phyloP scores from a whole-genome alignment of 768 basidiomycete genomes.

The Dioszegia hungarica region DNA sequence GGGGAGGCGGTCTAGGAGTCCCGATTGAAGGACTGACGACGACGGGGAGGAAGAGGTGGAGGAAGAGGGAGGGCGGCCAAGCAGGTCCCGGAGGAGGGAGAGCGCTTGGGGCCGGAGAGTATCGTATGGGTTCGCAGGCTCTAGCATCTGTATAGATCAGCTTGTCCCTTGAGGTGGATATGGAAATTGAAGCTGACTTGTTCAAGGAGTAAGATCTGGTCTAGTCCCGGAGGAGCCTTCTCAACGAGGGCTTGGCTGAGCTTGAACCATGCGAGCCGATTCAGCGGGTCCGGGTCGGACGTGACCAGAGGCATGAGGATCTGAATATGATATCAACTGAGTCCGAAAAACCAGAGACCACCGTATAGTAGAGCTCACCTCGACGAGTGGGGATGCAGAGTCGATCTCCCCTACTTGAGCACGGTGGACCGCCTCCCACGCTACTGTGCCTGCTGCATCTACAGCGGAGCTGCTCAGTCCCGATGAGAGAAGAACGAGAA shows the following conservation, averaged over 20 bases:
- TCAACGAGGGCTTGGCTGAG: slow-evolving; percentile 20
- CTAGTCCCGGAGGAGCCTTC: neutral
- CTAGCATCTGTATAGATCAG: slow-evolving; percentile 21
- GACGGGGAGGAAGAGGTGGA: neutral
- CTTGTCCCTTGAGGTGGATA: neutral
- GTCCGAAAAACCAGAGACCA: too few relatives aligned
- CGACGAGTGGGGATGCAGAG: slow-evolving; percentile 21
- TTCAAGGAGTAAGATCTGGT: slow-evolving; percentile 23
- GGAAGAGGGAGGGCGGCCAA: neutral
- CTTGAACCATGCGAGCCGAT: slow-evolving; percentile 23
- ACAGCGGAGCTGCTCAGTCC: slow-evolving; percentile 6
- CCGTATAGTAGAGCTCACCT: slow-evolving; percentile 20
- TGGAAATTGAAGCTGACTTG: slow-evolving; percentile 15
- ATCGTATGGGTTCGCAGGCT: slow-evolving; percentile 33
- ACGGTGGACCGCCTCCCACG: slow-evolving; percentile 13
- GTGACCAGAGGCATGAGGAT: slow-evolving; percentile 26
- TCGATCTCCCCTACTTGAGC: neutral
- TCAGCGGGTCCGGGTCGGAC: slow-evolving; percentile 12
- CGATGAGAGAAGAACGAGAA: slow-evolving; percentile 12
- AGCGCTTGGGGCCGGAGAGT: slow-evolving; percentile 21
- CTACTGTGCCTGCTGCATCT: slow-evolving; percentile 12
- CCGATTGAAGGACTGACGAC: neutral
- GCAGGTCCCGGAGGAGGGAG: slow-evolving; percentile 20
- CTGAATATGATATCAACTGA: neutral
- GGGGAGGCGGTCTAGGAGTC: neutral